phyloP scores from a whole-genome alignment of 1,284 basidiomycete genomes.

The Puccinia coronata region DNA sequence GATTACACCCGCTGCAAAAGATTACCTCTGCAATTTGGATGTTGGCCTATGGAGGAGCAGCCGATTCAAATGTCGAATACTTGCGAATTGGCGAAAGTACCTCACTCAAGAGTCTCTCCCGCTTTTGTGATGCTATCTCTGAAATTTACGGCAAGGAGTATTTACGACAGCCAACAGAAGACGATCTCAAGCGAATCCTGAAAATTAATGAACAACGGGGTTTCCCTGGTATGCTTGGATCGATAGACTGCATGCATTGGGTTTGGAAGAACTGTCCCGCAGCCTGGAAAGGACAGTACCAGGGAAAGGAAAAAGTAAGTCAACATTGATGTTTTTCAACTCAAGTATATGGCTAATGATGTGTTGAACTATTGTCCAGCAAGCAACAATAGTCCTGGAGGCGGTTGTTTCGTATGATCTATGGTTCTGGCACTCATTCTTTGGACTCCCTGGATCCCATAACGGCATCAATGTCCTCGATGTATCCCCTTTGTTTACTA shows the following conservation, averaged over 20 bases:
- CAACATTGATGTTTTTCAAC: no score
- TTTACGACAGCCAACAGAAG: not conserved
- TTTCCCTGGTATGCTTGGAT: not conserved
- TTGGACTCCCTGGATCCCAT: constrained; percentile 7
- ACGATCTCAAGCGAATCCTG: not conserved
- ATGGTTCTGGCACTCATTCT: constrained; percentile 13
- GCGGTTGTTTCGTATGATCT: constrained; percentile 6
- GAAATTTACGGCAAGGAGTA: constrained; percentile 1
- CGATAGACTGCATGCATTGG: constrained; percentile 7
- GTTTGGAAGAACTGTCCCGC: no score
- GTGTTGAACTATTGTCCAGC: not conserved
- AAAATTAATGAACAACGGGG: not conserved
- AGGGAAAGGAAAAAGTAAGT: not conserved
- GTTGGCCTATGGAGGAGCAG: constrained; percentile 9
- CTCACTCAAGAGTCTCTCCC: not conserved
- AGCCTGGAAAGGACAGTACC: not conserved
- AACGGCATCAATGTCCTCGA: constrained; percentile 16
- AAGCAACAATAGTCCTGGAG: constrained; percentile 1
- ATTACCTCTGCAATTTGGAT: not conserved
- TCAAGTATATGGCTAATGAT: no score
- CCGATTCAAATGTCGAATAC: constrained; percentile 3
- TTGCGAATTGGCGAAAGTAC: constrained; percentile 12
- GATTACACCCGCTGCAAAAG: not conserved
- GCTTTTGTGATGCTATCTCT: not conserved
- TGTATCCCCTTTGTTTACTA: not conserved